Percentiles rank a stretch among this genome's conserved stretches.
Evolutionary conservation across 345 rosid genomes (phyloP).

Genomic region (Sisymbrium altissimum): DNA sequence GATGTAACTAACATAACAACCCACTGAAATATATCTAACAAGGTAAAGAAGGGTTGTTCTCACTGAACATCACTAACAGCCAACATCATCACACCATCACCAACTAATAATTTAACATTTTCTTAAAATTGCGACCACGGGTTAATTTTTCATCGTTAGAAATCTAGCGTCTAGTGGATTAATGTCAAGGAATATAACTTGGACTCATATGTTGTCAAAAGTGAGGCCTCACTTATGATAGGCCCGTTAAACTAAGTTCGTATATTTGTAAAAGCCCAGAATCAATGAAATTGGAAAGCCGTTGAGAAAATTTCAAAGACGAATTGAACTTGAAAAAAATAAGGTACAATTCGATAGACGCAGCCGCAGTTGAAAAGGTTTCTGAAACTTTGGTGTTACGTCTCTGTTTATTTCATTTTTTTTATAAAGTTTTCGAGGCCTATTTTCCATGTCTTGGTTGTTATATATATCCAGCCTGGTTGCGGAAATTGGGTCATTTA

Average conservation of each 20-base stretch:
- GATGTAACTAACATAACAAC: conserved; percentile 12
- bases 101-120: not conserved
- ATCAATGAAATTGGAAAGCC: not conserved
- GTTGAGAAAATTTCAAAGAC: not conserved
- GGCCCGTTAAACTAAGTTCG: not conserved
- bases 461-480: no score
- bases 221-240: not conserved
- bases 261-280: not conserved
- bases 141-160: no score
- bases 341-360: not conserved
- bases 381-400: no score
- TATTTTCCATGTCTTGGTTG: no score
- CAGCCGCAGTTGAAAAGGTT: no score
- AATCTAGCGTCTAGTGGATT: no score
- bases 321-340: not conserved
- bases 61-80: conserved; percentile 20
- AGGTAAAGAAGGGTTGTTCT: not conserved
- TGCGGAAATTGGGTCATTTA: no score
- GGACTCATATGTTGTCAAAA: not conserved
- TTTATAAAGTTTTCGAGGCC: no score
- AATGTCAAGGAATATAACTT: no score
- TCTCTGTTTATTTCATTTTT: no score
- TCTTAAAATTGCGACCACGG: no score
- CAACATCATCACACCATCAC: not conserved
- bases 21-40: conserved; percentile 16